These are phyloP conservation scores for Avicennia marina DNA, from an alignment of 257 asterid genomes.

Conservation along the genomic window DNA sequence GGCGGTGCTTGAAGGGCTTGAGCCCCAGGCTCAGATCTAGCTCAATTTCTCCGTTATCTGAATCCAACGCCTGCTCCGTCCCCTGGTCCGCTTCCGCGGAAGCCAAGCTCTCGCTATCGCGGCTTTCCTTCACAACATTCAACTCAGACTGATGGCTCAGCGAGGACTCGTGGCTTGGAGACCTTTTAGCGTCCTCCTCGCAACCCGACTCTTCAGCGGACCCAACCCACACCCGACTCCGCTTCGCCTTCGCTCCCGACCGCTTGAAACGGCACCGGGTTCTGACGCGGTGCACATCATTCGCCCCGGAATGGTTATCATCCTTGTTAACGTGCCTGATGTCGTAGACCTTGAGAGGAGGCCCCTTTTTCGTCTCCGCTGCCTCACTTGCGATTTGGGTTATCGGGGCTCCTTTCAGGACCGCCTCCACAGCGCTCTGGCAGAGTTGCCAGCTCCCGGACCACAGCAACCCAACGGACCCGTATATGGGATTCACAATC, in stretches of 20 bases:
- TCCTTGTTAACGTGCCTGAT: conserved; percentile 47
- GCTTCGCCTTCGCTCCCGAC: conserved; percentile 30
- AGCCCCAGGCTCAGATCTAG: conserved; percentile 64
- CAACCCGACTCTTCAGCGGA: background rate
- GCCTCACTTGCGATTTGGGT: conserved; percentile 42
- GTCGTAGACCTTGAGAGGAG: conserved; percentile 36
- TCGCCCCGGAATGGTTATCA: conserved; percentile 25
- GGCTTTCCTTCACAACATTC: conserved; percentile 27
- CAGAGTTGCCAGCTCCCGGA: conserved; percentile 79
- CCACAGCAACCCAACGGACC: conserved; percentile 71
- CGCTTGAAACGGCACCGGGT: conserved; percentile 40
- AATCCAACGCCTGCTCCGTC: conserved; percentile 11
- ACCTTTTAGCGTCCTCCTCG: conserved; percentile 30
- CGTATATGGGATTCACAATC: conserved; percentile 75
- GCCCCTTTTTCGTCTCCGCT: conserved; percentile 36
- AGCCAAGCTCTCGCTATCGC: conserved; percentile 36
- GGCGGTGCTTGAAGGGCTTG: conserved; percentile 28
- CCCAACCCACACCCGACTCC: background rate
- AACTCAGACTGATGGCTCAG: conserved; percentile 46
- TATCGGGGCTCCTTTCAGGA: conserved; percentile 62
- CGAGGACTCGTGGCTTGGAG: conserved; percentile 47
- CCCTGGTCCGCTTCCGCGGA: conserved; percentile 22
- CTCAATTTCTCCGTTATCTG: conserved; percentile 38
- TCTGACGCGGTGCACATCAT: conserved; percentile 39
- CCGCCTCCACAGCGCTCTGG: conserved; percentile 80